phyloP scores from a whole-genome alignment of 495 filamentous ascomycete species.

The Bacidia rubella region DNA sequence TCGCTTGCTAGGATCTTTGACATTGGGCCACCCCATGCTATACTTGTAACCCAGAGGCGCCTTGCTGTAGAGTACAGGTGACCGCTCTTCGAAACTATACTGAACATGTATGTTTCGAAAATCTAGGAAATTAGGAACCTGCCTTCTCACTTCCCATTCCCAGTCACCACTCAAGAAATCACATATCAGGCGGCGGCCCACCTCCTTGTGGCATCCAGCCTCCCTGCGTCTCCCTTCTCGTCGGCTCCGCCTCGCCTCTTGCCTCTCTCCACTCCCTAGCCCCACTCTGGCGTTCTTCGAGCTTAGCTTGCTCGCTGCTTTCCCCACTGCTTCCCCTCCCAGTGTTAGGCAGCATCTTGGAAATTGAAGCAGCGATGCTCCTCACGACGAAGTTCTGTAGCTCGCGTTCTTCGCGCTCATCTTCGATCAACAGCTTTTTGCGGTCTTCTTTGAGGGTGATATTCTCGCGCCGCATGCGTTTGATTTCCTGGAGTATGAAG shows the following conservation, averaged over 20 bases:
- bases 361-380: constrained; percentile 52
- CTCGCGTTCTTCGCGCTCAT: constrained; percentile 73
- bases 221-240: background rate
- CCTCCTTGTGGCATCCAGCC: background rate
- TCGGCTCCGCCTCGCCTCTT: constrained; percentile 7
- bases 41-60: no score
- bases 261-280: constrained; percentile 15
- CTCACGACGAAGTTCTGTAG: constrained; percentile 60
- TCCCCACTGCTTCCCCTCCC: background rate
- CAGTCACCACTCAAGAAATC: background rate
- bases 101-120: no score
- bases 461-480: constrained; percentile 61
- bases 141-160: no score
- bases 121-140: no score
- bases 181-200: background rate
- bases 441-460: constrained; percentile 60
- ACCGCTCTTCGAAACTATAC: no score
- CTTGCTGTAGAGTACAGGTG: no score
- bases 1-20: no score
- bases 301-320: constrained; percentile 12
- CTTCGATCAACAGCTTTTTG: constrained; percentile 75
- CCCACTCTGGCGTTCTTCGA: constrained; percentile 12
- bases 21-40: no score
- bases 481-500: constrained; percentile 82
- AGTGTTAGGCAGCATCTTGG: constrained; percentile 33